phyloP scores from a whole-genome alignment of 768 basidiomycete genomes.

The Asterophora parasitica region DNA sequence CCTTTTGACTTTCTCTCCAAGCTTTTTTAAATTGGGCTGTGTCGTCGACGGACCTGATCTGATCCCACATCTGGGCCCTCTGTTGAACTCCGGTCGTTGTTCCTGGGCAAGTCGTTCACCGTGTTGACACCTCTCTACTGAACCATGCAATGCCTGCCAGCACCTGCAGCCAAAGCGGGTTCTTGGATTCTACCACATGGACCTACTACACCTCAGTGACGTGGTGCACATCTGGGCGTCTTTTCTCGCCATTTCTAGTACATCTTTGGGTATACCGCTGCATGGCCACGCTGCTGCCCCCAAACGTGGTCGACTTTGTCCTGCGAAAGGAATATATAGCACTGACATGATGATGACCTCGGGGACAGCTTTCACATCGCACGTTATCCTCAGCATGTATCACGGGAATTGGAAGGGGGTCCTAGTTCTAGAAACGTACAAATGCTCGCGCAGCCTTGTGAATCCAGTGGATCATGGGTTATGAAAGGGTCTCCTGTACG shows the following conservation, averaged over 20 bases:
- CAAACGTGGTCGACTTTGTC: background rate
- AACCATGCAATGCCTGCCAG: background rate
- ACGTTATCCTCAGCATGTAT: conserved; percentile 1
- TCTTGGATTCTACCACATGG: background rate
- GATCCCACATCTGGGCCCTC: background rate
- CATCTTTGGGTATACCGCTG: conserved; percentile 1
- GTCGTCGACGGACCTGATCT: conserved; percentile 5
- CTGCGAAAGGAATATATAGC: conserved; percentile 6
- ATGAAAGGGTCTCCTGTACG: conserved; percentile 2
- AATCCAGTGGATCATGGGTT: conserved; percentile 8
- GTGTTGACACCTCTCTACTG: background rate
- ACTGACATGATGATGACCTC: conserved; percentile 8
- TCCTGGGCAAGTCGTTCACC: background rate
- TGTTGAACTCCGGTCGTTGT: conserved; percentile 4
- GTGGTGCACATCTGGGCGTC: conserved; percentile 11
- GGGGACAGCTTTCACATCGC: background rate
- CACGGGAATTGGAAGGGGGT: conserved; percentile 4
- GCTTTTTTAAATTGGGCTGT: background rate
- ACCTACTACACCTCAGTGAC: too few species aligned
- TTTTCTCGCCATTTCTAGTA: background rate
- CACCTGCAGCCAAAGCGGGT: background rate
- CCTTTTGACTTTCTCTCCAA: background rate
- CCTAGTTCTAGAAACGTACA: conserved; percentile 14
- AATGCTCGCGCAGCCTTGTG: conserved; percentile 3
- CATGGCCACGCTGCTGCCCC: conserved; percentile 3